Base-by-base conservation (phyloP, 2,329 filamentous ascomycete genomes). In the Sarocladium kiliense region DNA sequence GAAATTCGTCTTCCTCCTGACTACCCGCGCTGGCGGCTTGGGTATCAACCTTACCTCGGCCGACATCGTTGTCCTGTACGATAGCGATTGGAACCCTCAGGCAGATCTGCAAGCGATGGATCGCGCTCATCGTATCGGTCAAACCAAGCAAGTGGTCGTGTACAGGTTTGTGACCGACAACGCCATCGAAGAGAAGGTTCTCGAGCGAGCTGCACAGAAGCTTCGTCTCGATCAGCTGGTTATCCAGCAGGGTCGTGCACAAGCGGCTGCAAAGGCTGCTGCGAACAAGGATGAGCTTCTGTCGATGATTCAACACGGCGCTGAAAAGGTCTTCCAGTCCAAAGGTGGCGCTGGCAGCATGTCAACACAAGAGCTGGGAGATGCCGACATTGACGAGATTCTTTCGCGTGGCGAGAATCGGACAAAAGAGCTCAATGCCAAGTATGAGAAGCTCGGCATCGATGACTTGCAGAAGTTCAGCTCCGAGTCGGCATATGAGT, bases 51-150 rank as follows among this genome's bases (percentile, higher is more conserved):
- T 99, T 67, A 99, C 94, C 1, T 87, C 82, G 58, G 94, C 94
- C 55, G 94, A 99, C 64, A 96, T 97, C 65, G 94, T 99, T 57
- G 84, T 99, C 27, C 82, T 99, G 6, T 99, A 94, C 66, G 94
- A 99, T 70, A 97, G 92, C 64, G 94, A 99, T 68, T 99, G 94
- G 94, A 97, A 97, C 66, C 94, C 94, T 10, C 94, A 99, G 72
- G 94, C 94, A 18, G 94, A 99, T 84, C 75, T 99, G 57, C 94
- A 99, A 71, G 94, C 94, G 56, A 99, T 99, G 94, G 94, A 99
- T 66, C 89, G 94, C 68, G 94, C 94, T 53, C 94, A 99, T 75
- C 91, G 94, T 74, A 99, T 99, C 63, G 94, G 94, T 37, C 94
- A 99, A 74, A 99, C 91, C 4, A 99, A 99, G 74, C 94, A 99